phyloP scores from a whole-genome alignment of 805 yeast genomes.

The Metschnikowia aberdeeniae region DNA sequence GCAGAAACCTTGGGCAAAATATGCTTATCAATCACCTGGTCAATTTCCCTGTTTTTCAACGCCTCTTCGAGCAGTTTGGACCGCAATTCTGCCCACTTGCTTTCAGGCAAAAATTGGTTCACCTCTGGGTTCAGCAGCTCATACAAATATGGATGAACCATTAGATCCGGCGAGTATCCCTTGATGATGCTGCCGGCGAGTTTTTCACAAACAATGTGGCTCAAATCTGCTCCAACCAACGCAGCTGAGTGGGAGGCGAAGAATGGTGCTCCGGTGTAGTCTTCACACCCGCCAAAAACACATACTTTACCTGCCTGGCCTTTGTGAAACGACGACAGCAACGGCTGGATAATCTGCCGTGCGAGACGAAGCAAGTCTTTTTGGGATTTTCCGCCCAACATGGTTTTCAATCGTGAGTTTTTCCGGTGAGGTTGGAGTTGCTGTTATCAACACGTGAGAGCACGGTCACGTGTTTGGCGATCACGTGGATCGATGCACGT shows the following conservation, averaged over 20 bases:
- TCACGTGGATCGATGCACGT: too few species aligned
- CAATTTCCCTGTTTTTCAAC: constrained; percentile 22
- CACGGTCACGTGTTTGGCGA: background rate
- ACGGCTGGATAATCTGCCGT: constrained; percentile 67
- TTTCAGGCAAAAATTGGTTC: constrained; percentile 17
- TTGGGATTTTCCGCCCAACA: constrained; percentile 23
- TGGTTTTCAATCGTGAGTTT: background rate
- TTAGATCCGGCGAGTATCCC: constrained; percentile 83
- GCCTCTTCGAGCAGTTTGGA: constrained; percentile 21
- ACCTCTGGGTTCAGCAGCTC: constrained; percentile 40
- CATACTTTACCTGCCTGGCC: constrained; percentile 90
- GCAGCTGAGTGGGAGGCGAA: constrained; percentile 86
- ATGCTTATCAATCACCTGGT: constrained; percentile 33
- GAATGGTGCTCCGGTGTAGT: constrained; percentile 95
- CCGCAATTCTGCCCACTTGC: constrained; percentile 17
- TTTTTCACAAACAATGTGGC: constrained; percentile 83
- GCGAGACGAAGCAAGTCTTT: constrained; percentile 49
- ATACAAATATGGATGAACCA: constrained; percentile 89
- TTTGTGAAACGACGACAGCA: constrained; percentile 67
- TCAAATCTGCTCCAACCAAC: constrained; percentile 79
- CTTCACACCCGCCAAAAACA: constrained; percentile 91
- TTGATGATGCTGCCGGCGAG: constrained; percentile 79
- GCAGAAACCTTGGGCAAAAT: constrained; percentile 54
- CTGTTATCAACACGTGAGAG: constrained; percentile 1
- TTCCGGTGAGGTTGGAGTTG: background rate